Evolutionary conservation across 2,329 filamentous ascomycete species (phyloP).

Genomic region (Teratosphaeria nubilosa): DNA sequence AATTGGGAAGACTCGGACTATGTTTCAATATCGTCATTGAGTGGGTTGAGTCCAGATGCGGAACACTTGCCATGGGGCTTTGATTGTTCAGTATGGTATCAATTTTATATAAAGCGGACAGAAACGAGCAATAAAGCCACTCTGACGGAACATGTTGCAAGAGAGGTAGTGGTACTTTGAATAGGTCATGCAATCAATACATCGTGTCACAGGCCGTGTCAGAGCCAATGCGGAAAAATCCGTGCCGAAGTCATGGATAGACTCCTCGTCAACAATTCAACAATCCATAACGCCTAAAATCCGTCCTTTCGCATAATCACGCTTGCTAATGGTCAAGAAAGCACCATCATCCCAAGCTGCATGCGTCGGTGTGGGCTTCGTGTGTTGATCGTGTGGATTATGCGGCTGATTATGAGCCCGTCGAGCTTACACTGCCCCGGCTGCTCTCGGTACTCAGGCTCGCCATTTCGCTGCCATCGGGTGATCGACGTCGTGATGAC

Average conservation of each 20-base stretch:
- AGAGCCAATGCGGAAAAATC: too few relatives aligned
- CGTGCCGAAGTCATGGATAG: not conserved
- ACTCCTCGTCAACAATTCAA: not conserved
- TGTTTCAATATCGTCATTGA: too few relatives aligned
- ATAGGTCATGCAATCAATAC: too few relatives aligned
- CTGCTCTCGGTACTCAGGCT: slow-evolving; percentile 15
- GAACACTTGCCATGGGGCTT: too few relatives aligned
- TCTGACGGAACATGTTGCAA: too few relatives aligned
- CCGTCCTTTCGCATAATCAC: not conserved
- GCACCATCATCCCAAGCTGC: not conserved
- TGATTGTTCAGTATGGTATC: too few relatives aligned
- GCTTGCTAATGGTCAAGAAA: not conserved
- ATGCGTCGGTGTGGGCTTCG: not conserved
- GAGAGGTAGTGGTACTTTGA: too few relatives aligned
- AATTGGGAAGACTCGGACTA: too few relatives aligned
- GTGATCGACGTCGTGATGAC: slow-evolving; percentile 35
- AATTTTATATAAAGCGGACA: too few relatives aligned
- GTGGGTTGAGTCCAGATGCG: too few relatives aligned
- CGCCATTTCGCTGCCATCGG: slow-evolving; percentile 9
- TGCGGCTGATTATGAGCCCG: slow-evolving; percentile 8
- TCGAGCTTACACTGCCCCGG: slow-evolving; percentile 20
- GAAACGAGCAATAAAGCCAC: too few relatives aligned
- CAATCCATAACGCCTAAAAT: not conserved
- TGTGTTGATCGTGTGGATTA: not conserved
- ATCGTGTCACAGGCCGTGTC: too few relatives aligned